Conservation (phyloP, 257 asterid species). For the Nicotiana otophora region DNA sequence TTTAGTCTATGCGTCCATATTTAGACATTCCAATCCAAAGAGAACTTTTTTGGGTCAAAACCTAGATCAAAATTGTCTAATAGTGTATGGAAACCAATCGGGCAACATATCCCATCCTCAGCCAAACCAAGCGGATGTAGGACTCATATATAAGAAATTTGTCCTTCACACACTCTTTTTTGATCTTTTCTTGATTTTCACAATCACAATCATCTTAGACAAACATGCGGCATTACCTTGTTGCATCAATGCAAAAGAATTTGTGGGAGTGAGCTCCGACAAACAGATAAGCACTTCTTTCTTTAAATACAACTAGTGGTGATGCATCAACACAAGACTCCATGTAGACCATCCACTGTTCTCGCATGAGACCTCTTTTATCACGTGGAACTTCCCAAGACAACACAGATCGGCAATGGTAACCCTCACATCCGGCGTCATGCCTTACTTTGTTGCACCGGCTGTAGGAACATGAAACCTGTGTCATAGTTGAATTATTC, state of each 20-base stretch:
- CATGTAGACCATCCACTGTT: constrained; percentile 66
- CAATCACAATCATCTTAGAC: neutral
- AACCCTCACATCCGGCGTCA: constrained; percentile 36
- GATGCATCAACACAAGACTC: constrained; percentile 96
- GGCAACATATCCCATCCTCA: neutral
- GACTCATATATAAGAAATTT: neutral
- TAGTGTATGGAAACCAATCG: neutral
- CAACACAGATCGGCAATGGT: constrained; percentile 27
- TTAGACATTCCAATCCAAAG: neutral
- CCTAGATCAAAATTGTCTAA: neutral
- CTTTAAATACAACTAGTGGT: constrained; percentile 69
- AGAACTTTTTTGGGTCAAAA: neutral
- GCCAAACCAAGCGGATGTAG: neutral
- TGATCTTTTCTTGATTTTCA: neutral
- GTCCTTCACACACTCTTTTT: neutral
- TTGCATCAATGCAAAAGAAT: constrained; percentile 64
- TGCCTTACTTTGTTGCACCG: constrained; percentile 70
- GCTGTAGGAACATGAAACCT: constrained; percentile 53
- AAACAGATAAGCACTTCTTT: constrained; percentile 47
- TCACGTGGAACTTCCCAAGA: constrained; percentile 35
- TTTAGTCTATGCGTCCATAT: neutral
- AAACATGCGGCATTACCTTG: constrained; percentile 38
- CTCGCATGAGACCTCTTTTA: constrained; percentile 44
- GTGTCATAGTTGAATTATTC: constrained; percentile 25
- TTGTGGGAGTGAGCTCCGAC: constrained; percentile 86